Conservation (phyloP, 768 basidiomycete genomes). For the Collybia sordida region DNA sequence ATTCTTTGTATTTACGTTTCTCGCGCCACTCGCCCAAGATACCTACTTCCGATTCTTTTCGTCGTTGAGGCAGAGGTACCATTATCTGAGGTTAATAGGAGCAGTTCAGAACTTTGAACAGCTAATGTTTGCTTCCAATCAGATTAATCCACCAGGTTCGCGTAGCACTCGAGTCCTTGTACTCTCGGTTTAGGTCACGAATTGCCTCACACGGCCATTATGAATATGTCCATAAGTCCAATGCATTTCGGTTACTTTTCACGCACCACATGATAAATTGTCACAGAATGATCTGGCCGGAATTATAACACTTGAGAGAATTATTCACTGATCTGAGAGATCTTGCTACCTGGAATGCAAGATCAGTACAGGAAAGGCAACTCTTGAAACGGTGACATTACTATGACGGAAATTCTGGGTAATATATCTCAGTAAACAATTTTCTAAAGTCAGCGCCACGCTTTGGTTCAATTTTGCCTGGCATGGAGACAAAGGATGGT, state of each 20-base stretch:
- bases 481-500: not conserved
- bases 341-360: not conserved
- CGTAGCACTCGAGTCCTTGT: conserved; percentile 15
- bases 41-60: conserved; percentile 20
- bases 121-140: conserved; percentile 22
- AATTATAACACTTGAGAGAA: not conserved
- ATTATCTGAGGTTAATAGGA: not conserved
- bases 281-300: not conserved
- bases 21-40: conserved; percentile 45
- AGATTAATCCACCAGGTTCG: conserved; percentile 19
- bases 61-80: conserved; percentile 20
- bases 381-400: not conserved
- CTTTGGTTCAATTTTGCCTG: not conserved
- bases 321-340: not conserved
- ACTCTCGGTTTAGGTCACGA: conserved; percentile 17
- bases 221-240: conserved; percentile 18
- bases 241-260: not conserved
- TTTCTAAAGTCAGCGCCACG: too few relatives aligned
- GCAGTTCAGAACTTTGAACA: not conserved
- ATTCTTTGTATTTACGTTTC: conserved; percentile 34
- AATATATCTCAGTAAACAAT: too few relatives aligned
- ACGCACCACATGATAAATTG: conserved; percentile 4
- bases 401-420: too few relatives aligned
- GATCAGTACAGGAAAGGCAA: conserved; percentile 2
- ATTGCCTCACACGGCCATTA: conserved; percentile 19